phyloP scores from a whole-genome alignment of 768 basidiomycete genomes.

The Serendipita sp. region DNA sequence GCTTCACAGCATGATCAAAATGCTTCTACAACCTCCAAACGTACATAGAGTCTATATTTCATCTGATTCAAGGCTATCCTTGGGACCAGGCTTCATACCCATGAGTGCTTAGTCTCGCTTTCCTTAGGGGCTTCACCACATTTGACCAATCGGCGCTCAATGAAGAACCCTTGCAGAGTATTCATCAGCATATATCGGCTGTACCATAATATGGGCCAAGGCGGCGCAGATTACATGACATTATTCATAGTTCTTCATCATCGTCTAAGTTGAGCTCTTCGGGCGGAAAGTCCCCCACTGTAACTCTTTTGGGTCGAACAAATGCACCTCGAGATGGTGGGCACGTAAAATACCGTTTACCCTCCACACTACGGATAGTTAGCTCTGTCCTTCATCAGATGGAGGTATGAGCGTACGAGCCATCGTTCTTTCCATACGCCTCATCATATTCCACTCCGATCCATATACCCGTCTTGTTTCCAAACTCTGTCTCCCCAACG shows the following conservation, averaged over 20 bases:
- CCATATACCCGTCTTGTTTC: conserved; percentile 51
- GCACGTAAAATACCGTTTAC: conserved; percentile 73
- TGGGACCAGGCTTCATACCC: too few relatives aligned
- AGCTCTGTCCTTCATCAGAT: not conserved
- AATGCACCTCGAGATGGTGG: conserved; percentile 66
- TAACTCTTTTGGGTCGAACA: conserved; percentile 67
- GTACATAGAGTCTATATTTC: too few relatives aligned
- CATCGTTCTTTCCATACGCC: conserved; percentile 89
- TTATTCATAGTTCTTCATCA: conserved; percentile 39
- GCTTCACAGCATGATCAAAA: too few relatives aligned
- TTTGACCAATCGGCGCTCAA: too few relatives aligned
- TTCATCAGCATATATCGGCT: too few relatives aligned
- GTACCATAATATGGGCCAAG: too few relatives aligned
- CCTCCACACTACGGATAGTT: conserved; percentile 47
- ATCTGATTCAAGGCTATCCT: too few relatives aligned
- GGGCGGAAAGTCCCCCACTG: conserved; percentile 73
- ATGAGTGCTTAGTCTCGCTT: too few relatives aligned
- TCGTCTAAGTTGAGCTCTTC: conserved; percentile 59
- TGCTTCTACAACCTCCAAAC: too few relatives aligned
- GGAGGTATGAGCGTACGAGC: conserved; percentile 47
- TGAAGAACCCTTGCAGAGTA: too few relatives aligned
- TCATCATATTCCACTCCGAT: conserved; percentile 92
- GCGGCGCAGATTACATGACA: too few relatives aligned
- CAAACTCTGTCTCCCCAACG: conserved; percentile 66
- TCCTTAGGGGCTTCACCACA: too few relatives aligned